Percentiles rank a stretch among this genome's conserved stretches.
phyloP scores from a whole-genome alignment of 2,329 filamentous ascomycete species.

The Coniosporium tulheliwenetii region DNA sequence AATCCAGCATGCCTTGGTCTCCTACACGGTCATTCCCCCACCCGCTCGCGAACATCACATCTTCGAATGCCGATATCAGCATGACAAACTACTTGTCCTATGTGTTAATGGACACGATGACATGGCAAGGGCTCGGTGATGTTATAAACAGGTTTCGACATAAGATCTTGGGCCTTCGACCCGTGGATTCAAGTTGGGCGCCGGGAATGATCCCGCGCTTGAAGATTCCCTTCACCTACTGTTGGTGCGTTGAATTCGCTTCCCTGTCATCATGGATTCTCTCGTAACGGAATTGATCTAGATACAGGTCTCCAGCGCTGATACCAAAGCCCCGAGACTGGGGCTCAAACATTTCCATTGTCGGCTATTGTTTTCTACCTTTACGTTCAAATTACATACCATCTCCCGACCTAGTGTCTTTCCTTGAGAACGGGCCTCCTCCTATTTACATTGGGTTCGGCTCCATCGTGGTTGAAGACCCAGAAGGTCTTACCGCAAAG shows the following conservation, averaged over 20 bases:
- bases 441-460: slow-evolving; percentile 66
- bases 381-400: slow-evolving; percentile 18
- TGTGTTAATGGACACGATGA: slow-evolving; percentile 61
- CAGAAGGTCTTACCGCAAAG: slow-evolving; percentile 50
- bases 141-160: slow-evolving; percentile 62
- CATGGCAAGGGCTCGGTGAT: slow-evolving; percentile 65
- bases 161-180: slow-evolving; percentile 48
- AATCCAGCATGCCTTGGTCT: slow-evolving; percentile 53
- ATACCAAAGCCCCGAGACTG: slow-evolving; percentile 24
- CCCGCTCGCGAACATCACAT: slow-evolving; percentile 53
- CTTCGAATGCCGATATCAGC: slow-evolving; percentile 46
- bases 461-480: slow-evolving; percentile 59
- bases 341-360: slow-evolving; percentile 5
- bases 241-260: slow-evolving; percentile 36
- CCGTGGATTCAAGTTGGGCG: slow-evolving; percentile 55
- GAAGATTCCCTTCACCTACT: slow-evolving; percentile 62
- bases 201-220: slow-evolving; percentile 53
- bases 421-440: slow-evolving; percentile 39
- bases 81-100: slow-evolving; percentile 59
- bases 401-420: slow-evolving; percentile 21
- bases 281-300: neutral
- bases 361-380: slow-evolving; percentile 19
- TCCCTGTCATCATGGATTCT: neutral
- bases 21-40: slow-evolving; percentile 59
- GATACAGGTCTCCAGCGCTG: slow-evolving; percentile 19